Evolutionary conservation across 345 rosid species (phyloP), one percentile per base, ranked within the genome.

Genomic region (Aquilaria malaccensis): DNA sequence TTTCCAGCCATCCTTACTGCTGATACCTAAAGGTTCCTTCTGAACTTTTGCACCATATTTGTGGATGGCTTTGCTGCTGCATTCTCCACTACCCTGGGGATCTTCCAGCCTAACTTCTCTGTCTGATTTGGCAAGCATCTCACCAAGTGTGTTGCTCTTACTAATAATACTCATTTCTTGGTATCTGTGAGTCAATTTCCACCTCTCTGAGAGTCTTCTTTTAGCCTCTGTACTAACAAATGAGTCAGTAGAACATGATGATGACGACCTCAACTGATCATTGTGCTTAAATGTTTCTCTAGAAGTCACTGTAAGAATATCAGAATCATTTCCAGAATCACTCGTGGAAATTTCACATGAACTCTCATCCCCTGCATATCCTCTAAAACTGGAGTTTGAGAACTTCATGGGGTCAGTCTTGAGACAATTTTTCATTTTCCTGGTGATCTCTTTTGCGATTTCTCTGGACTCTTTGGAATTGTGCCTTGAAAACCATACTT

Each of bases 1-100:
- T 79, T 85, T 91, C 98, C 97, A 88, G 46, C 98, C 97, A 81
- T 91, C 98, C 72, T 83, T 81, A 62, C 98, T 95, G 81, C 98
- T 91, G 63, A 95, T 95, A 59, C 97, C 98, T 70, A 87, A 68
- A 56, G 98, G 96, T 71, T 81, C 95, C 56, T 59, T 69, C 50
- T 65, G 59, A 30, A 60, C 74, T 33, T 70, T 50, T 47, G 75
- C 58, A 53, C 65, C 72, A 72, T 55, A 56, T 52, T 53, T 56
- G 61, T 52, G 37, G 61, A 69, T 72, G 67, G 58, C 37, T 58
- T 71, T 75, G 52, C 53, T 64, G 49, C 68, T 70, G 60, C 55
- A 65, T 69, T 78, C 75, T 46, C 75, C 78, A 60, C 56, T 72
- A 12, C 67, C 62, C 30, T 53, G 62, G 64, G 67, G 52, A 62